phyloP scores from a whole-genome alignment of 345 rosid species.

The Populus deltoides region DNA sequence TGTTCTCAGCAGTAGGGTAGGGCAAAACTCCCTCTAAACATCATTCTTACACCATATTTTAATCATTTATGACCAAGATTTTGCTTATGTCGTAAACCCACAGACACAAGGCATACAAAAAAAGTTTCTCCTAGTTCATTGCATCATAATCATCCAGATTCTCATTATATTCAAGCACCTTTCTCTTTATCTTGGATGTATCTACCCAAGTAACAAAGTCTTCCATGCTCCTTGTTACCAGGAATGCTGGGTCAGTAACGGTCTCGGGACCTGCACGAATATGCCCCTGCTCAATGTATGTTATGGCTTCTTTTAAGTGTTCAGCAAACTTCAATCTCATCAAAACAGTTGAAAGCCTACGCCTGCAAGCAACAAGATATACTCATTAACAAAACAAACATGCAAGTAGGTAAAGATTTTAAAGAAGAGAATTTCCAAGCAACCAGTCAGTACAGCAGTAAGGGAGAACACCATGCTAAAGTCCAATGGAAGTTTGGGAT shows the following conservation, averaged over 20 bases:
- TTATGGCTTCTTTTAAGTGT: constrained; percentile 80
- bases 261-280: constrained; percentile 91
- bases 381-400: not conserved
- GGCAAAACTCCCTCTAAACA: not conserved
- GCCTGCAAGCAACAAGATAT: constrained; percentile 42
- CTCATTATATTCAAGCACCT: constrained; percentile 82
- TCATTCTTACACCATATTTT: not conserved
- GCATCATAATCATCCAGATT: constrained; percentile 82
- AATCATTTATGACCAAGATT: not conserved
- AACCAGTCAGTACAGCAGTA: not conserved
- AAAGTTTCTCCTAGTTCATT: constrained; percentile 40
- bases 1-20: not conserved
- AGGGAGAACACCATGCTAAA: not conserved
- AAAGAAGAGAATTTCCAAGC: not conserved
- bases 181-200: constrained; percentile 83
- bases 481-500: not conserved
- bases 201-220: constrained; percentile 96
- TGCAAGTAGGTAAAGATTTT: not conserved
- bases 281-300: constrained; percentile 95
- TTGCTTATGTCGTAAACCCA: not conserved
- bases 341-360: constrained; percentile 70
- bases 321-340: constrained; percentile 73
- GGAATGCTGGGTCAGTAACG: constrained; percentile 78
- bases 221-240: constrained; percentile 89
- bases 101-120: not conserved